Percentiles rank a stretch among this genome's conserved stretches.
phyloP scores from a whole-genome alignment of 805 yeast species.

The Wickerhamiella allomyrinae region DNA sequence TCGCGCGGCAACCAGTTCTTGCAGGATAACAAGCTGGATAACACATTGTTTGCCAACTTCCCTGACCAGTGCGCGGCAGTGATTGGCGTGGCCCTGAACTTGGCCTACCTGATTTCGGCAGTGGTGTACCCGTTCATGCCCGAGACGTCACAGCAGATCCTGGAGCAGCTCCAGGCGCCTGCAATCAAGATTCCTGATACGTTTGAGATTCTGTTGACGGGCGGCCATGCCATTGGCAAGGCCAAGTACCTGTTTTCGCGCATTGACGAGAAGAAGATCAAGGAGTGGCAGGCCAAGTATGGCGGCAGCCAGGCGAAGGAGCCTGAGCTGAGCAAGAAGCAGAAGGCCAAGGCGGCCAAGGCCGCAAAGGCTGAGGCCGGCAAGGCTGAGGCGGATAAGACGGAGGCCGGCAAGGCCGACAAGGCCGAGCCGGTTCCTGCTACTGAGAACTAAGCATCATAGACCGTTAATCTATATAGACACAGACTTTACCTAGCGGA shows the following conservation, averaged over 20 bases:
- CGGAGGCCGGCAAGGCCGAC: constrained; percentile 8
- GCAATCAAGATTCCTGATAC: constrained; percentile 60
- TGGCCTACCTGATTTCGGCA: constrained; percentile 74
- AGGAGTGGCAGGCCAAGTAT: constrained; percentile 70
- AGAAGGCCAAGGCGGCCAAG: constrained; percentile 3
- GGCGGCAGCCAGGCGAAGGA: constrained; percentile 40
- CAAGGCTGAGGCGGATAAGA: too few species aligned
- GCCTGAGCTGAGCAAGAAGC: constrained; percentile 5
- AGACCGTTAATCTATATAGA: neutral
- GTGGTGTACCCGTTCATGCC: constrained; percentile 85
- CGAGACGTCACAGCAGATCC: constrained; percentile 53
- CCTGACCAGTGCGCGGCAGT: constrained; percentile 85
- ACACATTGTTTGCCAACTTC: constrained; percentile 56
- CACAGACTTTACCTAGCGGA: too few species aligned
- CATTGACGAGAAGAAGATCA: constrained; percentile 80
- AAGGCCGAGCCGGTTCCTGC: neutral
- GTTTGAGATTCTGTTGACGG: constrained; percentile 51
- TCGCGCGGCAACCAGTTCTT: constrained; percentile 89
- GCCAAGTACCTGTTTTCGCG: constrained; percentile 85
- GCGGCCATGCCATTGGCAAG: constrained; percentile 79
- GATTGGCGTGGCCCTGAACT: constrained; percentile 78
- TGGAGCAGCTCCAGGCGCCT: constrained; percentile 73
- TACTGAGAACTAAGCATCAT: neutral
- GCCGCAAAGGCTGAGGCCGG: too few species aligned
- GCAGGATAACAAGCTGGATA: constrained; percentile 92